These are phyloP conservation scores for Lathyrus oleraceus DNA, from an alignment of 306 rosid species.

Conservation along the genomic window DNA sequence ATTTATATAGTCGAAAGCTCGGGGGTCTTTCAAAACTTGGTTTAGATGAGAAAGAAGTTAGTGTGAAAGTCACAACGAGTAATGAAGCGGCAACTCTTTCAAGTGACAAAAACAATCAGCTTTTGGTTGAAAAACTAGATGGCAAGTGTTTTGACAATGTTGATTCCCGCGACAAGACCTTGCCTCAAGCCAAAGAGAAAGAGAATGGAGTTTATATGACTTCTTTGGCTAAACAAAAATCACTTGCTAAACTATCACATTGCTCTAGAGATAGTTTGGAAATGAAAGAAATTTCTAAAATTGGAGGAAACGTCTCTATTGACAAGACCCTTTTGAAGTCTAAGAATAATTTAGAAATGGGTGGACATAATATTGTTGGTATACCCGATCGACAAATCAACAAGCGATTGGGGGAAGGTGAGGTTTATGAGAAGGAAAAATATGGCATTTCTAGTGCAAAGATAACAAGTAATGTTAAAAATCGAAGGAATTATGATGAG, in stretches of 20 bases:
- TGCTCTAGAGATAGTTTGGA: conserved; percentile 1
- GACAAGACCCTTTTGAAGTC: conserved; percentile 18
- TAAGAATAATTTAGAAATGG: conserved; percentile 37
- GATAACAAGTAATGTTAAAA: conserved; percentile 23
- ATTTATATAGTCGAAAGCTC: conserved; percentile 50
- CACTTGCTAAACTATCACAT: conserved; percentile 23
- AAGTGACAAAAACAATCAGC: conserved; percentile 34
- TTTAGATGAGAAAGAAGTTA: conserved; percentile 46
- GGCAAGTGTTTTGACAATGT: conserved; percentile 35
- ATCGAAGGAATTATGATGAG: conserved; percentile 7
- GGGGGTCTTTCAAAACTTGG: conserved; percentile 41
- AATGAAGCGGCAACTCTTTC: conserved; percentile 40
- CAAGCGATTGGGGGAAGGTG: conserved; percentile 38
- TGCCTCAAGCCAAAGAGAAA: conserved; percentile 23
- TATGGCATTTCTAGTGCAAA: conserved; percentile 38
- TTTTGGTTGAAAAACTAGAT: conserved; percentile 29
- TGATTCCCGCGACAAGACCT: conserved; percentile 18
- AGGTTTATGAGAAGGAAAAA: conserved; percentile 51
- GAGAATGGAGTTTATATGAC: conserved; percentile 27
- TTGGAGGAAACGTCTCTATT: not conserved
- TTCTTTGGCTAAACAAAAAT: conserved; percentile 39
- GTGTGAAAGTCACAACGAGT: conserved; percentile 33
- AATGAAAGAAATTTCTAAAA: not conserved
- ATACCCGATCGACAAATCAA: conserved; percentile 1
- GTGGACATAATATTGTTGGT: conserved; percentile 31